phyloP scores from a whole-genome alignment of 108 stramenopile genomes.

The Asterionellopsis glacialis region DNA sequence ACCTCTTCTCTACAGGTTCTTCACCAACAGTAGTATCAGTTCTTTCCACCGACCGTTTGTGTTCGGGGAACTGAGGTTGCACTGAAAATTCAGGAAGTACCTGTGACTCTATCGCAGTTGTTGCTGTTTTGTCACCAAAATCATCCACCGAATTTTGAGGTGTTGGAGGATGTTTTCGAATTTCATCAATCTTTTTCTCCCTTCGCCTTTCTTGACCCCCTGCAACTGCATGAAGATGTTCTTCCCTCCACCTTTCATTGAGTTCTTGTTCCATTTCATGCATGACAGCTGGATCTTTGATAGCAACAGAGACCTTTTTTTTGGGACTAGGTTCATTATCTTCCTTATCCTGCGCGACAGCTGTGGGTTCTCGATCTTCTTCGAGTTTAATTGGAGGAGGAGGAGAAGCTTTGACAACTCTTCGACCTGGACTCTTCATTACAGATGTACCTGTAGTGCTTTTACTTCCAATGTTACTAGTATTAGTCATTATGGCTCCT shows the following conservation, averaged over 20 bases:
- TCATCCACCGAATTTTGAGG: background rate
- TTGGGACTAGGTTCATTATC: background rate
- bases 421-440: background rate
- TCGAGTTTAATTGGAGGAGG: background rate
- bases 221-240: background rate
- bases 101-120: background rate
- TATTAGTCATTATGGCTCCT: too few species aligned
- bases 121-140: too few species aligned
- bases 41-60: slow-evolving; percentile 30
- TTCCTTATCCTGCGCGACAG: background rate
- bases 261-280: slow-evolving; percentile 4
- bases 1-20: slow-evolving; percentile 12
- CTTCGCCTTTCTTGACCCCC: background rate
- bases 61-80: slow-evolving; percentile 34
- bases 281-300: background rate
- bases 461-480: too few species aligned
- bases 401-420: background rate
- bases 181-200: slow-evolving; percentile 5
- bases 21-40: slow-evolving; percentile 1
- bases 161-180: background rate
- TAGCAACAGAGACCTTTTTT: background rate
- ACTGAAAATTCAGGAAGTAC: slow-evolving; percentile 36
- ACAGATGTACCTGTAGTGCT: too few species aligned
- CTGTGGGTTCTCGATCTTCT: background rate
- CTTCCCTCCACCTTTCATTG: background rate